Evolutionary conservation across 2,329 filamentous ascomycete species (phyloP).

Genomic region (Endothia cerciana): DNA sequence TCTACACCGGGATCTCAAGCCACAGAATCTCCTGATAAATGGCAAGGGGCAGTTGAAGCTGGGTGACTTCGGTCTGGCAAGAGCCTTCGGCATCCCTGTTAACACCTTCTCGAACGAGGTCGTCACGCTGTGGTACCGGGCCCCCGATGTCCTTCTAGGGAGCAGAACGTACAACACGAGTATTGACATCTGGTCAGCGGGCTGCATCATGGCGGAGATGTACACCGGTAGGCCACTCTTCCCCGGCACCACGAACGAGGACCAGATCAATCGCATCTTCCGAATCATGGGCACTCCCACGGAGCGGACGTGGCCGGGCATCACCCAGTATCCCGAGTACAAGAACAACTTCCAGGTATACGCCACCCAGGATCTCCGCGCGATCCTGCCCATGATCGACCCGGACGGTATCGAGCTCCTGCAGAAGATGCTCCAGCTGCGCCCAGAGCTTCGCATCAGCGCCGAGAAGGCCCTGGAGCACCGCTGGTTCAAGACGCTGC

Average conservation of each 20-base stretch:
- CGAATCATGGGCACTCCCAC: conserved; percentile 97
- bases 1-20: conserved; percentile 92
- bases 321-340: conserved; percentile 96
- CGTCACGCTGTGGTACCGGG: conserved; percentile 96
- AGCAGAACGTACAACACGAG: conserved; percentile 98
- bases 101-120: conserved; percentile 99
- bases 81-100: conserved; percentile 94
- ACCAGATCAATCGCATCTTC: conserved; percentile 97
- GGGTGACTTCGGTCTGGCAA: conserved; percentile 90
- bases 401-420: conserved; percentile 84
- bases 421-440: conserved; percentile 86
- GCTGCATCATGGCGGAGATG: conserved; percentile 99
- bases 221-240: conserved; percentile 95
- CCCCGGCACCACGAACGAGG: conserved; percentile 96
- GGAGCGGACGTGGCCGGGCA: conserved; percentile 93
- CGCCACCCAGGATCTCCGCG: conserved; percentile 84
- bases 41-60: conserved; percentile 88
- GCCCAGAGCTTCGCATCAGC: conserved; percentile 88
- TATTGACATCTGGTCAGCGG: conserved; percentile 98
- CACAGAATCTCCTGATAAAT: conserved; percentile 96
- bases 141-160: conserved; percentile 91
- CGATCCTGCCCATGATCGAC: conserved; percentile 90
- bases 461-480: conserved; percentile 86
- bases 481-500: conserved; percentile 81
- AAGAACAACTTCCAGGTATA: conserved; percentile 95